Evolutionary conservation across 1,139 yeast genomes (phyloP), one percentile per base, ranked within the genome.

Genomic region (Hyphopichia khmerensis): DNA sequence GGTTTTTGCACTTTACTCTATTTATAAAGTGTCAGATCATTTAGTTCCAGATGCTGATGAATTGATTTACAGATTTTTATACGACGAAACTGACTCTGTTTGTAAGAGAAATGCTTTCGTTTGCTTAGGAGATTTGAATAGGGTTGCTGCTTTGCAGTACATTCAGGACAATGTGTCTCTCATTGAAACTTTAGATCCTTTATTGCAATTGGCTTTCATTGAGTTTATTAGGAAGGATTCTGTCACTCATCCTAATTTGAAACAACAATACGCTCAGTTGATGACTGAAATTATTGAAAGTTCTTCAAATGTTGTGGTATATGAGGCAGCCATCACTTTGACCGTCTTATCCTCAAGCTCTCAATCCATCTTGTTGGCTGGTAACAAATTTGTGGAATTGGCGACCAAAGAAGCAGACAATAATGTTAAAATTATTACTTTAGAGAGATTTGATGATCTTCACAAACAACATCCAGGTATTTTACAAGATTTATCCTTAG

Each of bases 51-150:
- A 95, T 69, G 96, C 98, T 16, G 86, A 91, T 43, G 96, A 88
- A 52, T 76, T 91, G 51, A 77, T 93, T 52, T 74, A 77, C 53
- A 79, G 80, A 44, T 88, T 90, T 62, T 73, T 93, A 60, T 77
- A 74, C 44, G 85, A 82, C 33, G 99, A 95, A 67, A 80, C 86
- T 44, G 99, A 95, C 62, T 85, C 96, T 30, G 89, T 95, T 29
- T 93, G 99, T 70, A 88, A 88, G 64, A 82, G 99, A 64, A 95
- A 95, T 64, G 98, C 98, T 3, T 95, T 95, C 63, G 84, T 91
- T 42, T 89, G 95, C 48, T 75, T 95, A 50, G 81, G 95, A 36
- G 85, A 82, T 51, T 74, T 95, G 59, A 87, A 87, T 63, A 80
- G 97, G 59, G 93, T 86, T 46, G 82, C 85, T 39, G 96, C 98